Conservation (phyloP, 129 eudicot species). For the Logfia minima region DNA sequence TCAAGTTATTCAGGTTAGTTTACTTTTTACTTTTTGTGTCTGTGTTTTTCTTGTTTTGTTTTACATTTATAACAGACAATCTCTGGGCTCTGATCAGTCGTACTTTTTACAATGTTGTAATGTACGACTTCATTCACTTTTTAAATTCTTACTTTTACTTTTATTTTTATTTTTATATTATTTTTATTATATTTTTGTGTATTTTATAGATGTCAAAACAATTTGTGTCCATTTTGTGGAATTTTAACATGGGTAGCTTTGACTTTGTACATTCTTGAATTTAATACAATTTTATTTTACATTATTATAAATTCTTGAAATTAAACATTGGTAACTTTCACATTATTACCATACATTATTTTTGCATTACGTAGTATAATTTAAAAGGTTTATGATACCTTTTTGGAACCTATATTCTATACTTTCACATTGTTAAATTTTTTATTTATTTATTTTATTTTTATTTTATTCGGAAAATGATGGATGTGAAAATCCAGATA, state of each 20-base stretch:
- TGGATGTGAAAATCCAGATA: conserved; percentile 46
- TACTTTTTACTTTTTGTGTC: not conserved
- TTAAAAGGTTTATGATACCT: too few relatives aligned
- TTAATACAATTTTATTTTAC: too few relatives aligned
- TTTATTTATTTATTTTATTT: too few relatives aligned
- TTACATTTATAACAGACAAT: conserved; percentile 12
- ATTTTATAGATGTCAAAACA: not conserved
- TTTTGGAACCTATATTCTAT: too few relatives aligned
- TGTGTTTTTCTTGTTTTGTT: not conserved
- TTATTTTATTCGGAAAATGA: not conserved
- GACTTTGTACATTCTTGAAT: not conserved
- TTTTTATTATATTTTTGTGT: not conserved
- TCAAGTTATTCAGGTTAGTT: conserved; percentile 81
- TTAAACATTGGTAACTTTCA: not conserved
- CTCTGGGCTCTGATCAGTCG: conserved; percentile 14
- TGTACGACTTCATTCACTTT: conserved; percentile 24
- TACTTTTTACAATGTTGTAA: conserved; percentile 18
- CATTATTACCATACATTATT: not conserved
- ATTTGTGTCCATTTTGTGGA: not conserved
- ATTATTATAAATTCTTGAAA: not conserved
- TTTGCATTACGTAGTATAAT: too few relatives aligned
- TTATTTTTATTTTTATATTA: too few relatives aligned
- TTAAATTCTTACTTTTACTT: not conserved
- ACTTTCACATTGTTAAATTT: conserved; percentile 6
- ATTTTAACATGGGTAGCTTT: not conserved